phyloP scores from a whole-genome alignment of 257 asterid genomes.

The Ophiorrhiza pumila region DNA sequence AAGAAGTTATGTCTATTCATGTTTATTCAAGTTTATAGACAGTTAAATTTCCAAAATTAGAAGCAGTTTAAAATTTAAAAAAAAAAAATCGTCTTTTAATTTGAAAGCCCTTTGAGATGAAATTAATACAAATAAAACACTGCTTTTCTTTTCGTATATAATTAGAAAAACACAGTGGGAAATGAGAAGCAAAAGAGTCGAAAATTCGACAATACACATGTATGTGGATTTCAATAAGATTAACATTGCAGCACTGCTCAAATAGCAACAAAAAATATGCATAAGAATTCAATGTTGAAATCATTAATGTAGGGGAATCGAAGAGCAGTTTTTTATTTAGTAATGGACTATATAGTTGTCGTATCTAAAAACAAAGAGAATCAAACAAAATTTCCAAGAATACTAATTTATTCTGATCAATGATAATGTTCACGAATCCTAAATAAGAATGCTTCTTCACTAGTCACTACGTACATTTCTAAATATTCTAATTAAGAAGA shows the following conservation, averaged over 20 bases:
- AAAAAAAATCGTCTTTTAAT: neutral
- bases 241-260: neutral
- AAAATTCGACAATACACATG: neutral
- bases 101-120: neutral
- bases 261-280: neutral
- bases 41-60: neutral
- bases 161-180: too few species aligned
- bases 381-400: slow-evolving; percentile 7
- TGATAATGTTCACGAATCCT: neutral
- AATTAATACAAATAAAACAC: neutral
- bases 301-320: neutral
- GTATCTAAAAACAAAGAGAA: neutral
- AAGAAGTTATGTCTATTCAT: neutral
- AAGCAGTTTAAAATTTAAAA: neutral
- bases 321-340: slow-evolving; percentile 1
- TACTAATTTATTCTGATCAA: neutral
- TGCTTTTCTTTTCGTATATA: too few species aligned
- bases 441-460: neutral
- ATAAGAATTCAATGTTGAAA: neutral
- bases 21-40: neutral
- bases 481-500: neutral
- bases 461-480: neutral
- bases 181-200: neutral
- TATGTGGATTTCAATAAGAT: neutral
- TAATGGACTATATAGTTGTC: neutral